Evolutionary conservation across 164 flowering plant genomes (phyloP), one percentile per base, ranked within the genome.

Genomic region (Stephania yunnanensis): DNA sequence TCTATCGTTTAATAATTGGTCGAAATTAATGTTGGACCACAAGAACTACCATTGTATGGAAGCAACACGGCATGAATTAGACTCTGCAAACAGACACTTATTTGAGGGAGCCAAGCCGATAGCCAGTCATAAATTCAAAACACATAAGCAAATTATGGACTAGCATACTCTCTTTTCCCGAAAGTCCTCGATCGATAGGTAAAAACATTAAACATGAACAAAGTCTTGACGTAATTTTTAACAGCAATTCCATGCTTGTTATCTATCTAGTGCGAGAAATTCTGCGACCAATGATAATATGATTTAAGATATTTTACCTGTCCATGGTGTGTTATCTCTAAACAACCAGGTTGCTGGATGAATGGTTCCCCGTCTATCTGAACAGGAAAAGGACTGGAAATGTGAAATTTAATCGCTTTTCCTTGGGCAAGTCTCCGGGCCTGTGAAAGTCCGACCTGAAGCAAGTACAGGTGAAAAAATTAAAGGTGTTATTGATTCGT

Each of bases 311-410:
- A 9, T 31, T 25, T 29, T 85, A 90, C 94, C 94, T 90, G 94
- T 65, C 89, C 90, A 78, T 86, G 88, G 81, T 88, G 91, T 36
- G 86, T 84, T 70, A 89, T 87, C 63, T 87, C 90, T 68, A 90
- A 22, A 74, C 85, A 82, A 4, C 93, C 89, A 73, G 93, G 91
- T 75, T 87, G 86, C 64, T 86, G 89, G 71, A 89, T 87, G 70
- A 85, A 91, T 69, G 96, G 96, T 70, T 91, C 96, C 63, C 96
- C 96, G 75, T 91, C 96, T 74, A 91, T 89, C 84, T 89, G 93
- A 69, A 91, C 91, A 13, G 96, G 96, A 73, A 89, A 87, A 71
- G 93, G 83, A 80, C 82, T 84, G 11, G 84, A 83, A 45, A 77
- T 46, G 68, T 85, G 91, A 76, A 91, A 77, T 81, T 81, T 83